phyloP scores from a whole-genome alignment of 2,329 filamentous ascomycete species.

The Talaromyces pinophilus region DNA sequence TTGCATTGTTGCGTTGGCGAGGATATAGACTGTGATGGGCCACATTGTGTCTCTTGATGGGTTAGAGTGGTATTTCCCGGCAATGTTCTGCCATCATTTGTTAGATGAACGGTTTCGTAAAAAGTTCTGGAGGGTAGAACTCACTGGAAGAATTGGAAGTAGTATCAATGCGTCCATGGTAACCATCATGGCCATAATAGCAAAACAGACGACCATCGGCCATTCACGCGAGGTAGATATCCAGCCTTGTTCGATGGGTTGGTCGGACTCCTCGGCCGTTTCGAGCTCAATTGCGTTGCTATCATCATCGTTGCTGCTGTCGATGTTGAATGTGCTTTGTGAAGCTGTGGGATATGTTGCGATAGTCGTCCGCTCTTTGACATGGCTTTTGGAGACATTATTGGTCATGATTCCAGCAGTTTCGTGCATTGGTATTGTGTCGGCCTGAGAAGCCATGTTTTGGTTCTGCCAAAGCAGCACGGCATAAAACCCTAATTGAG shows the following conservation, averaged over 20 bases:
- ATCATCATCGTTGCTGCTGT: background rate
- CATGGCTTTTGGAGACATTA: background rate
- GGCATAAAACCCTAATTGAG: background rate
- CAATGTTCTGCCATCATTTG: slow-evolving; percentile 1
- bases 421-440: slow-evolving; percentile 1
- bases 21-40: slow-evolving; percentile 20
- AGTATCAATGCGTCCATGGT: slow-evolving; percentile 20
- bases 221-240: slow-evolving; percentile 6
- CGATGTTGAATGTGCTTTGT: background rate
- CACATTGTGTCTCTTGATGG: slow-evolving; percentile 8
- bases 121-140: background rate
- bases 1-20: slow-evolving; percentile 17
- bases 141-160: slow-evolving; percentile 17
- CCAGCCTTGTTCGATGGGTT: background rate
- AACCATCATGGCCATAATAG: slow-evolving; percentile 19
- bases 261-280: background rate
- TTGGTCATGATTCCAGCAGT: background rate
- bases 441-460: background rate
- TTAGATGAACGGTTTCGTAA: background rate
- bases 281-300: slow-evolving; percentile 14
- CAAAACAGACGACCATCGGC: slow-evolving; percentile 21
- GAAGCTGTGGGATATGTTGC: background rate
- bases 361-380: background rate
- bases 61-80: slow-evolving; percentile 13
- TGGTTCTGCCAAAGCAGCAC: background rate